phyloP scores from a whole-genome alignment of 768 basidiomycete species.

The Erythrobasidium yunnanense region DNA sequence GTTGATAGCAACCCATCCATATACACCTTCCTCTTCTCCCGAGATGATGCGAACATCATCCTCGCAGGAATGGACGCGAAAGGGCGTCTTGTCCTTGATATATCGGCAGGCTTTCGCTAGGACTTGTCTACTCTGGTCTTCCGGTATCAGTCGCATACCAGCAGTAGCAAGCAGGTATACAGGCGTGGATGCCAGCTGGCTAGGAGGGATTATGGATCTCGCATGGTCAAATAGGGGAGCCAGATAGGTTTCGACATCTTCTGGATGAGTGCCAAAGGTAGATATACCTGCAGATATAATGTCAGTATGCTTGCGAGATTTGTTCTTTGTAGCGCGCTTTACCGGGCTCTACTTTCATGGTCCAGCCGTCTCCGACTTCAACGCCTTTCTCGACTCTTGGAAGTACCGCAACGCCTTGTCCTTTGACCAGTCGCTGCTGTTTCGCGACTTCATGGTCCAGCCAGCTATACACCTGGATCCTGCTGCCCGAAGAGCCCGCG shows the following conservation, averaged over 20 bases:
- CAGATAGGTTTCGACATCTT: slow-evolving; percentile 63
- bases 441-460: slow-evolving; percentile 60
- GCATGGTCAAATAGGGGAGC: slow-evolving; percentile 76
- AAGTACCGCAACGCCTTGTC: slow-evolving; percentile 50
- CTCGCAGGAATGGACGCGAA: slow-evolving; percentile 73
- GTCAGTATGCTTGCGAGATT: neutral
- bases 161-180: slow-evolving; percentile 91
- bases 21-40: slow-evolving; percentile 94
- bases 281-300: slow-evolving; percentile 59
- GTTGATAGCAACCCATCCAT: slow-evolving; percentile 98
- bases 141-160: slow-evolving; percentile 80
- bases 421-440: slow-evolving; percentile 47
- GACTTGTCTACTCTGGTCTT: slow-evolving; percentile 58
- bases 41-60: slow-evolving; percentile 86
- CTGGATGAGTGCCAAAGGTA: slow-evolving; percentile 59
- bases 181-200: slow-evolving; percentile 70
- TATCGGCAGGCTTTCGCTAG: slow-evolving; percentile 67
- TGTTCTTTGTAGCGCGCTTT: slow-evolving; percentile 40
- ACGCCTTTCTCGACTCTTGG: slow-evolving; percentile 90
- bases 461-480: slow-evolving; percentile 96
- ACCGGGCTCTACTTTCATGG: slow-evolving; percentile 89
- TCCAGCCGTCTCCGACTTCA: slow-evolving; percentile 67
- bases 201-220: slow-evolving; percentile 69
- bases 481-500: slow-evolving; percentile 93
- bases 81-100: slow-evolving; percentile 62